A percentile compares a stretch with the other conserved stretches of the same genome.
Conservation (phyloP, 768 basidiomycete genomes). For the Tulasnella sp. region DNA sequence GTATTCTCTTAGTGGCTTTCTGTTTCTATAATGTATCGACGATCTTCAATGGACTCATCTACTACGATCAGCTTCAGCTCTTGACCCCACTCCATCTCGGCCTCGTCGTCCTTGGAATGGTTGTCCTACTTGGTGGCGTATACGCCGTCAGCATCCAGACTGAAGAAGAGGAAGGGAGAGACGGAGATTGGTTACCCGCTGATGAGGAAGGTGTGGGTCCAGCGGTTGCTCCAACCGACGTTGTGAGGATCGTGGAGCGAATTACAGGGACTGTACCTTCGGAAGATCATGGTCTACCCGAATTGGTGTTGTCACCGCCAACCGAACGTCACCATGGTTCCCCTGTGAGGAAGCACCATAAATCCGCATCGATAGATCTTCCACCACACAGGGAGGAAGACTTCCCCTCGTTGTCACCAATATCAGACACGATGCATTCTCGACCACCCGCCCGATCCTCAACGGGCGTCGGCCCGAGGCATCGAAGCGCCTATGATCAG, state of each 20-base stretch:
- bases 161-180: conserved; percentile 35
- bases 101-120: conserved; percentile 67
- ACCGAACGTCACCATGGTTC: background rate
- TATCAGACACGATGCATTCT: background rate
- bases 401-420: no score
- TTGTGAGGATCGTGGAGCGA: conserved; percentile 10
- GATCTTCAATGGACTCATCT: conserved; percentile 81
- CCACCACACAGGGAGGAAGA: no score
- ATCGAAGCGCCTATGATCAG: no score
- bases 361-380: no score
- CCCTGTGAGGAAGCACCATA: background rate
- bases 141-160: conserved; percentile 80
- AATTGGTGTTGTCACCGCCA: background rate
- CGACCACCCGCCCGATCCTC: background rate
- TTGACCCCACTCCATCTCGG: conserved; percentile 59
- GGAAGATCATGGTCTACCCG: background rate
- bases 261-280: conserved; percentile 7
- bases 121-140: conserved; percentile 71
- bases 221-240: conserved; percentile 13
- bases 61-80: conserved; percentile 73
- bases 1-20: conserved; percentile 79
- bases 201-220: conserved; percentile 17
- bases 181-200: conserved; percentile 34
- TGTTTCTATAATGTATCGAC: conserved; percentile 92
- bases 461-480: no score